A percentile compares a stretch with the other conserved stretches of the same genome.
Conservation (phyloP, 2,329 filamentous ascomycete genomes). For the Plectosphaerella plurivora region DNA sequence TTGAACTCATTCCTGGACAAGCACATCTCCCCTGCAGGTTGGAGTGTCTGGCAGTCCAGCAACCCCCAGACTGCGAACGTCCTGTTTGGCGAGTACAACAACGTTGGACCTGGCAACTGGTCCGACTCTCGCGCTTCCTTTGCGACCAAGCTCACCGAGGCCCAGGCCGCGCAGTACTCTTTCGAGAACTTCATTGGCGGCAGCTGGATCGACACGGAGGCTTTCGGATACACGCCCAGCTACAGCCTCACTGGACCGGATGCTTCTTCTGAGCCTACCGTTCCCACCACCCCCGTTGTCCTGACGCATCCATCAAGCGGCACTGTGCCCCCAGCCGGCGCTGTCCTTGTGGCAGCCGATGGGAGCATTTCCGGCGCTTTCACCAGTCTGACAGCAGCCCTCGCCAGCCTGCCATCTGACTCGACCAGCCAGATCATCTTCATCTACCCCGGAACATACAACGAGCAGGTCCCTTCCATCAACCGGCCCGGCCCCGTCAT, state of each 20-base stretch:
- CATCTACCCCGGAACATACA: constrained; percentile 45
- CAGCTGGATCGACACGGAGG: constrained; percentile 35
- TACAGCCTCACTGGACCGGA: constrained; percentile 16
- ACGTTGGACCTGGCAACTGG: constrained; percentile 51
- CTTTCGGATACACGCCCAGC: constrained; percentile 30
- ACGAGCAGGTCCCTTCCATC: constrained; percentile 52
- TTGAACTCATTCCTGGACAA: constrained; percentile 42
- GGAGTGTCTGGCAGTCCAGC: constrained; percentile 48
- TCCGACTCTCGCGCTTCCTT: constrained; percentile 44
- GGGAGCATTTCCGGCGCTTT: constrained; percentile 19
- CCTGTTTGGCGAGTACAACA: constrained; percentile 53
- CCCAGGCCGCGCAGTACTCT: constrained; percentile 27
- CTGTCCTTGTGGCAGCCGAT: constrained; percentile 33
- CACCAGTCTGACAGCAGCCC: constrained; percentile 21
- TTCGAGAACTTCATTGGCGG: constrained; percentile 31
- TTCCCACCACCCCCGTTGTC: constrained; percentile 14
- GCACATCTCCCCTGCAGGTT: constrained; percentile 56
- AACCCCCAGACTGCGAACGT: constrained; percentile 47
- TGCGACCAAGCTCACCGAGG: constrained; percentile 26
- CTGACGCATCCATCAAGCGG: constrained; percentile 34
- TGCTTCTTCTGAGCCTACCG: not conserved
- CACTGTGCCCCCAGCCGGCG: constrained; percentile 30
- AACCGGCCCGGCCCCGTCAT: constrained; percentile 43
- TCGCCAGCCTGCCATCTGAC: constrained; percentile 17
- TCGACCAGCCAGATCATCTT: constrained; percentile 26